Evolutionary conservation across 2,329 filamentous ascomycete genomes (phyloP).

Genomic region (Amauroascus niger): DNA sequence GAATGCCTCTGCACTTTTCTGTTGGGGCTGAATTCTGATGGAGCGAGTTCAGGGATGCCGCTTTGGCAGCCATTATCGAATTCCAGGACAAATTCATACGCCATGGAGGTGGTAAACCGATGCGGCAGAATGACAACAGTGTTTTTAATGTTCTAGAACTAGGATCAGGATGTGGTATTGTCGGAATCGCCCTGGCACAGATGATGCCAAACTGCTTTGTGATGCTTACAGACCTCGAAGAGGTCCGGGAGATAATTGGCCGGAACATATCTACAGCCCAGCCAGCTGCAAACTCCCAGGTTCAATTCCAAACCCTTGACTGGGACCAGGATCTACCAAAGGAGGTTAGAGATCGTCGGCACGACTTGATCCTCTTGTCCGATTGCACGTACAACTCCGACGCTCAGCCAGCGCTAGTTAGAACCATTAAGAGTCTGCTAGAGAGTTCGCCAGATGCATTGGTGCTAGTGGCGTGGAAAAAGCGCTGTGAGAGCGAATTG

Average conservation of each 20-base stretch:
- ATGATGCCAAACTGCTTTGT: conserved; percentile 45
- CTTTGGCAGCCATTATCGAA: conserved; percentile 47
- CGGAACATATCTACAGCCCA: conserved; percentile 45
- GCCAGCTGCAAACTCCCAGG: conserved; percentile 34
- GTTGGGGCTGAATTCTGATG: background rate
- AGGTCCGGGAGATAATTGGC: conserved; percentile 52
- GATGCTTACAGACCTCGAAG: conserved; percentile 55
- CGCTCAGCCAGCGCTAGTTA: conserved; percentile 54
- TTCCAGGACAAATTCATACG: conserved; percentile 33
- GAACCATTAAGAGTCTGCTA: conserved; percentile 44
- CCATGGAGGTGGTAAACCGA: conserved; percentile 26
- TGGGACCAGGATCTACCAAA: conserved; percentile 50
- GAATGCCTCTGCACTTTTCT: background rate
- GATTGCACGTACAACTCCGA: conserved; percentile 68
- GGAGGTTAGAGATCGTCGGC: conserved; percentile 29
- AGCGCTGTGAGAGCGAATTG: conserved; percentile 55
- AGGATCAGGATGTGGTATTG: conserved; percentile 59
- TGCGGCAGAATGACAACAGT: conserved; percentile 23
- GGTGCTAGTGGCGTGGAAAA: conserved; percentile 56
- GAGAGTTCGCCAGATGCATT: conserved; percentile 41
- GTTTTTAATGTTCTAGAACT: conserved; percentile 51
- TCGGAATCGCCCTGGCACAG: conserved; percentile 54
- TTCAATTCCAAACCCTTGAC: conserved; percentile 48
- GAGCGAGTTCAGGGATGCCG: conserved; percentile 45
- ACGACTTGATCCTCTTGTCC: conserved; percentile 55